Conservation (phyloP, 202 grass and related monocot genomes). For the Alloteropsis angusta region DNA sequence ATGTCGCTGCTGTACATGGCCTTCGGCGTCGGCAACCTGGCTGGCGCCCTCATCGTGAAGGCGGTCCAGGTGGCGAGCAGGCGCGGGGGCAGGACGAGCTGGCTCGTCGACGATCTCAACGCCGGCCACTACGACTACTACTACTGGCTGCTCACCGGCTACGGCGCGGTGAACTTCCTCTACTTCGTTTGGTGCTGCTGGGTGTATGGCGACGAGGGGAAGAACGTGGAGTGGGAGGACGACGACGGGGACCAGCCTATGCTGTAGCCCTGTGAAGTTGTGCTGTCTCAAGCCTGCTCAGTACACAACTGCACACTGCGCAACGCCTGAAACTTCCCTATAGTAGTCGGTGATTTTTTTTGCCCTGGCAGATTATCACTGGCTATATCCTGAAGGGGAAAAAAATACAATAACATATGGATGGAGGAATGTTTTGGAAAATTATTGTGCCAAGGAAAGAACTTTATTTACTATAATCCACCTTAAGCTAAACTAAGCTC, state of each 20-base stretch:
- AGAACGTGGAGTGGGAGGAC: slow-evolving; percentile 44
- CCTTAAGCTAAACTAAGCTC: slow-evolving; percentile 4
- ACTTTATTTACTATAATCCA: slow-evolving; percentile 14
- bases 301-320: background rate
- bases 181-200: slow-evolving; percentile 54
- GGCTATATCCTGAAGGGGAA: background rate
- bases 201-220: slow-evolving; percentile 55
- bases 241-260: background rate
- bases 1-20: slow-evolving; percentile 52
- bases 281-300: background rate
- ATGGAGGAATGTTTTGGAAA: background rate
- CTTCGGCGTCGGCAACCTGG: slow-evolving; percentile 34
- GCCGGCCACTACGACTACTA: slow-evolving; percentile 54
- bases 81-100: slow-evolving; percentile 23
- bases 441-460: background rate
- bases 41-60: slow-evolving; percentile 24
- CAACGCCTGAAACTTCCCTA: slow-evolving; percentile 1
- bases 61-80: slow-evolving; percentile 17
- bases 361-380: background rate
- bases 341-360: too few relatives aligned
- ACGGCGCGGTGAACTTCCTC: slow-evolving; percentile 18
- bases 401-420: background rate
- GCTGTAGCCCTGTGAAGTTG: background rate
- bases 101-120: slow-evolving; percentile 40
- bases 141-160: slow-evolving; percentile 50